Evolutionary conservation across 768 basidiomycete species (phyloP), one percentile per base, ranked within the genome.

Genomic region (Russula sp.): DNA sequence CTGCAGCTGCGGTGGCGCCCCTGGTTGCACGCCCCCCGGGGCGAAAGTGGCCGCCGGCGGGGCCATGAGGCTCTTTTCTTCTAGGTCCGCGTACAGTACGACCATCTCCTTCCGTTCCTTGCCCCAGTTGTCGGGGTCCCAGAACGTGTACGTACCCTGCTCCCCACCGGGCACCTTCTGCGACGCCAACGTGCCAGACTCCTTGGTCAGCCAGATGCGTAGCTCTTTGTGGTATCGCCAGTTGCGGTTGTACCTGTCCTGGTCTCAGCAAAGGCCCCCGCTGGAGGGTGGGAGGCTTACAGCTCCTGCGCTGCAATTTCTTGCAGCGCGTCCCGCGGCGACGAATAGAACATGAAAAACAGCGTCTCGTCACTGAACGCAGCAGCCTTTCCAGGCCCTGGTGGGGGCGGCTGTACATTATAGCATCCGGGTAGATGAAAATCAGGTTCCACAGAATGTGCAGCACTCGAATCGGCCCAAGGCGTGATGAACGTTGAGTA

Each of bases 161-260:
- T 95, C 90, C 67, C 88, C 84, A 54, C 88, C 86, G 32, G 80
- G 83, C 3, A 88, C 85, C 74, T 90, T 90, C 68, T 85, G 82
- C 64, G 87, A 87, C 58, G 86, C 85, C 56, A 81, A 77, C 54
- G 87, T 86, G 16, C 88, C 87, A 40, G 83, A 85, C 72, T 95
- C 92, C 70, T 94, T 94, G 47, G 91, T 94, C 73, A 96, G 75
- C 86, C 86, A 82, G 60, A 90, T 74, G 52, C 85, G 86, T 49
- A 91, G 80, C 66, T 93, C 91, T 73, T 93, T 96, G 82, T 96
- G 94, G 75, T 89, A 96, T 62, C 94, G 82, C 94, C 94, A 97
- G 73, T 93, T 94, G 63, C 93, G 88, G 73, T 90, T 89, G 80
- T 86, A 94, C 71, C 92, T 94, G 68, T 22, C 47, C 45, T 6